Base-by-base conservation (phyloP, 176 grass and related monocot species). In the Rhynchospora breviuscula region DNA sequence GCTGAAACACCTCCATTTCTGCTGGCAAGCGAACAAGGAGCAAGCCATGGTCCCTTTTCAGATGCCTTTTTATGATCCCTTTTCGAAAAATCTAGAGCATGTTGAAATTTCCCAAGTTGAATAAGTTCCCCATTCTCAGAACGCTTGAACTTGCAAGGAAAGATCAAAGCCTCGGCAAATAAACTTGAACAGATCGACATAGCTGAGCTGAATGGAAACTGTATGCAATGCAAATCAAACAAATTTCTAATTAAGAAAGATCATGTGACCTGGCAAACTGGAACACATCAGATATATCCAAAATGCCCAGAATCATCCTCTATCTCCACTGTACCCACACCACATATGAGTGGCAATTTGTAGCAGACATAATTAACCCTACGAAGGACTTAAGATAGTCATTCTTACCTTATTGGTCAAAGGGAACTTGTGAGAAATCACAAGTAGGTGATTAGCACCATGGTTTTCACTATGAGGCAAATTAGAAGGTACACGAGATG, bases 381-480 rank as follows among this genome's bases (percentile, higher is more conserved):
- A 76, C 45, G 67, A 31, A 76, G 23, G 72, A 76, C 23, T 17
- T 31, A 26, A 54, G 23, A 11, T 29, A 56, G 47, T 22, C 26
- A 66, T 15, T 22, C 76, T 75, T 93, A 94, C 95, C 62, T 79
- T 88, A 79, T 88, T 87, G 67, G 70, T 88, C 71, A 53, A 25
- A 76, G 95, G 92, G 82, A 93, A 95, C 81, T 93, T 93, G 52
- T 98, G 95, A 47, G 89, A 87, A 68, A 98, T 58, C 67, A 90
- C 84, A 83, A 95, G 60, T 63, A 95, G 58, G 74, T 98, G 95
- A 89, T 91, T 91, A 26, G 71, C 59, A 68, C 56, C 84, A 80
- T 22, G 33, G 66, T 61, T 59, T 85, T 73, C 58, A 85, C 80
- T 88, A 51, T 58, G 14, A 44, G 23, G 68, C 67, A 84, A 33